Base-by-base conservation (phyloP, 2,329 filamentous ascomycete species). In the Diaporthe humulicola region DNA sequence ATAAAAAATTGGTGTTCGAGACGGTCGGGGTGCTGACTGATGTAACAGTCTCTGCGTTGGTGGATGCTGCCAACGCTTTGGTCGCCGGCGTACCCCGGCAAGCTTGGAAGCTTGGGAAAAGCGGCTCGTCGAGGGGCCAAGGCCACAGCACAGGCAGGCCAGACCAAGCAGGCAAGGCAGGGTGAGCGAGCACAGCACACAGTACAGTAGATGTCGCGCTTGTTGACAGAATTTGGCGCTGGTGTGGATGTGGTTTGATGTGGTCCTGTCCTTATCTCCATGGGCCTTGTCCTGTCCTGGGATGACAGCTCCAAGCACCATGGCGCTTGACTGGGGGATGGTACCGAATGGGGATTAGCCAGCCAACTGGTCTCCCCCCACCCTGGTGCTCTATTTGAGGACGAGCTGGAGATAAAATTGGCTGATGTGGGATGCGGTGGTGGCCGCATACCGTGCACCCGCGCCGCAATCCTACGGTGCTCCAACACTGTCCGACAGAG, bases 361-460 rank as follows among this genome's bases (percentile, higher is more conserved):
- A 52, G 45, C 64, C 64, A 67, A 38, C 64, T 38, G 64, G 45
- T 52, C 5, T 17, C 42, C 30, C 61, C 64, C 64, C 45, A 67
- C 61, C 61, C 40, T 40, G 56, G 4, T 38, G 38, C 70, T 48
- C 38, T 58, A 71, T 71, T 71, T 61, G 57, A n/a, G 58, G 57
- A 71, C 10, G n/a, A 28, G 54, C 56, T 71, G 45, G 42, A 71
- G 56, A 71, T 71, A 61, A 71, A 61, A 71, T 52, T 71, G 70
- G 70, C 36, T 67, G 64, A 52, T 71, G 70, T 71, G 54, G 70
- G 70, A 71, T 71, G 40, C 12, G 54, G 28, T 50, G 70, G 54
- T 71, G 54, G 38, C 54, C 54, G 70, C 70, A 15, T 61, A 61
- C 70, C 48, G 70, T 71, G 70, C 70, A 60, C 54, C 54, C 70